Percentiles rank a stretch among this genome's conserved stretches.
phyloP scores from a whole-genome alignment of 345 rosid species.

The Anacardium occidentale region DNA sequence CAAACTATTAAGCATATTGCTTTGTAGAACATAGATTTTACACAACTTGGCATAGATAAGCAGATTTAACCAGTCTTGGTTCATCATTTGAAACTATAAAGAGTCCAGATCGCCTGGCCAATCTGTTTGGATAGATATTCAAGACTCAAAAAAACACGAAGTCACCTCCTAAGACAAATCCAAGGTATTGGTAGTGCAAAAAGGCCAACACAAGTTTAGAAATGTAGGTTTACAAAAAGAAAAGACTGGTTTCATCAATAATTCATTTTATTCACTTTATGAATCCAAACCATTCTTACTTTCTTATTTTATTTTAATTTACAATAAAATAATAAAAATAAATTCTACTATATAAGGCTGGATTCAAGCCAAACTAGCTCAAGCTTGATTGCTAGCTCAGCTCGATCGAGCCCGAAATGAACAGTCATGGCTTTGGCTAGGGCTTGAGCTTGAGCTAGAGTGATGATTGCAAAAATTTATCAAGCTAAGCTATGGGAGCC shows the following conservation, averaged over 20 bases:
- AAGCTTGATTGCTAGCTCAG: no score
- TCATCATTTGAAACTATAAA: background rate
- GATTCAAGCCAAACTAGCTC: no score
- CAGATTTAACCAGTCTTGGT: conserved; percentile 8
- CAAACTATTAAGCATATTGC: background rate
- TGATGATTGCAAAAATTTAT: no score
- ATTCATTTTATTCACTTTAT: background rate
- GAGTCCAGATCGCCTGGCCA: conserved; percentile 6
- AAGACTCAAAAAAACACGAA: background rate
- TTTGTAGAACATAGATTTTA: background rate
- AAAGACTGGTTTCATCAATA: background rate
- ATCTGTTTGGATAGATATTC: background rate
- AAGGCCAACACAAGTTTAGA: conserved; percentile 1
- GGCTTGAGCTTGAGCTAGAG: no score
- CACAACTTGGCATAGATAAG: background rate
- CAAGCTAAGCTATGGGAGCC: no score
- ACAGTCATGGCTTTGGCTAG: no score
- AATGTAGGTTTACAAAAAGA: background rate
- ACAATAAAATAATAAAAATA: background rate
- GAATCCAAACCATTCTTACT: background rate
- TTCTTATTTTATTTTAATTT: background rate
- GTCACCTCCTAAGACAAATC: background rate
- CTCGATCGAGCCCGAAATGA: no score
- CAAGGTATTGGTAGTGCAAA: background rate
- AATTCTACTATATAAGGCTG: no score